phyloP scores from a whole-genome alignment of 306 rosid genomes.

The Pachyrhizus erosus region DNA sequence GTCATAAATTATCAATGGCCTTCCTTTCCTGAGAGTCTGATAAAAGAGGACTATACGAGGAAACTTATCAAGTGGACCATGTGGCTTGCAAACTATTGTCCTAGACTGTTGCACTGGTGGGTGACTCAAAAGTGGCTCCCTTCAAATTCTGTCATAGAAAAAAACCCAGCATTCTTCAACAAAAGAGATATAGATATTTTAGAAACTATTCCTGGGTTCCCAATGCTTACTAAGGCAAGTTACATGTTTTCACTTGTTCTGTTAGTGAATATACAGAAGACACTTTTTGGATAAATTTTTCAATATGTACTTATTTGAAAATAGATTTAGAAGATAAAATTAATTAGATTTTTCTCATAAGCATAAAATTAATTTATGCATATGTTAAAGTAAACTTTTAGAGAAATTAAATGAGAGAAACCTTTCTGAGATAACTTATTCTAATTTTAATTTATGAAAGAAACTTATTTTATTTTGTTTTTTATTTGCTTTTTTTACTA shows the following conservation, averaged over 20 bases:
- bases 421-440: not conserved
- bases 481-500: not conserved
- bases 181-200: conserved; percentile 75
- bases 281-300: not conserved
- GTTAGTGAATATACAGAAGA: not conserved
- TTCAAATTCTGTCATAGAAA: conserved; percentile 81
- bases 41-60: conserved; percentile 75
- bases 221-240: conserved; percentile 86
- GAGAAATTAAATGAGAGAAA: not conserved
- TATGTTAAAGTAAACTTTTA: not conserved
- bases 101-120: conserved; percentile 82
- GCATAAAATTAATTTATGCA: not conserved
- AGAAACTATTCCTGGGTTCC: conserved; percentile 77
- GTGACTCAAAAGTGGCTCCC: conserved; percentile 91
- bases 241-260: conserved; percentile 29
- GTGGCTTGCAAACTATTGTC: conserved; percentile 70
- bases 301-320: not conserved
- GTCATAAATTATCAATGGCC: conserved; percentile 84
- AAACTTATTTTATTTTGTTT: not conserved
- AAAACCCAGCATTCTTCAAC: conserved; percentile 79
- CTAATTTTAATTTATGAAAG: not conserved
- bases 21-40: conserved; percentile 71
- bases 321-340: not conserved
- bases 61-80: conserved; percentile 56
- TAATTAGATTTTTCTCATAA: not conserved